Evolutionary conservation across 805 yeast species (phyloP), one percentile per base, ranked within the genome.

Genomic region (Schwanniomyces sp.): DNA sequence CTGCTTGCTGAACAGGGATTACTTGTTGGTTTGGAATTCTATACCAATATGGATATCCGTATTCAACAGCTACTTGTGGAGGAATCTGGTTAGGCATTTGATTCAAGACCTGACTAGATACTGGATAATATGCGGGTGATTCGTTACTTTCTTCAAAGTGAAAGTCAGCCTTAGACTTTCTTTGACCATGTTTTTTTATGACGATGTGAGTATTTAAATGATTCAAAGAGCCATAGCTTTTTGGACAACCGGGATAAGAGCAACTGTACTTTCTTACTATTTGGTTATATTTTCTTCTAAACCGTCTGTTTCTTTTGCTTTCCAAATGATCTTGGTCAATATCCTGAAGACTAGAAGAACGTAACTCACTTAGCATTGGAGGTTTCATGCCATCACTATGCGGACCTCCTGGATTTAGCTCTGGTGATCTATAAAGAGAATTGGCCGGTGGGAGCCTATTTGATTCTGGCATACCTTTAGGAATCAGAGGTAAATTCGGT

Each of bases 181-280:
- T 57, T 43, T 62, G 68, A n/a, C 77, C 77, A 50, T 72, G 77
- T 40, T 69, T 72, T 49, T 72, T 72, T 50, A 76, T 70, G 26
- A 72, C 76, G 5, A 72, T 72, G 53, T 72, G 77, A 10, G 77
- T 72, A 54, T 72, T 72, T 43, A 72, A 54, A 54, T 72, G 77
- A 55, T 72, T 72, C 43, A 72, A 58, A 41, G 70, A 64, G 0
- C 77, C 77, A 52, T 72, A 72, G 50, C 74, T 67, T 52, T 72
- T 72, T 44, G 64, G 55, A 52, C 77, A 72, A 0, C 74, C 75
- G 9, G 71, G 67, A 44, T 45, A 66, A 28, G 66, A 53, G 48
- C 77, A 72, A 42, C 50, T 58, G 53, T 66, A 69, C 46, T 66
- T 64, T 17, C 73, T 51, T 8, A 65, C 57, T 39, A 69, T 69